Base-by-base conservation (phyloP, 306 rosid genomes). In the Oxytropis ochrocephala region DNA sequence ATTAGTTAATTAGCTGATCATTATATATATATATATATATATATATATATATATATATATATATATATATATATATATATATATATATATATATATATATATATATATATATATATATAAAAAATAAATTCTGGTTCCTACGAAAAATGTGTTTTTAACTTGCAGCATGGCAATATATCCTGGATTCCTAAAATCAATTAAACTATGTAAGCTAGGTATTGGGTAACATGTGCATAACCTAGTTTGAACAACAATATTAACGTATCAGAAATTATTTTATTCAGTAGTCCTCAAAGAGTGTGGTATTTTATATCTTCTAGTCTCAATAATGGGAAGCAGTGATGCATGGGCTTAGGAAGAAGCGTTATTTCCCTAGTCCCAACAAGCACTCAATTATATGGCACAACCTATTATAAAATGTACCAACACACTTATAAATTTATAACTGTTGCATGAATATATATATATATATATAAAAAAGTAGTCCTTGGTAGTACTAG, bases 261-360 rank as follows among this genome's bases (percentile, higher is more conserved):
- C 24, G 21, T 33, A 53, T 49, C 42, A 39, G 54, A 47, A 36
- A 59, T 51, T 74, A 64, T 73, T 53, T 35, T 70, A 53, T 43
- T 43, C 8, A 39, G 9, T 27, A 27, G 2, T 63, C 35, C 18
- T 60, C 63, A 55, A 11, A 43, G 35, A 43, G 13, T 41, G 39
- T 50, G 29, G 29, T 24, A 24, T 24, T 24, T 24, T 24, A 24
- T 24, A 35, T 57, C 53, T 33, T 48, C 55, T 38, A 50, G 56
- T 79, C 55, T 49, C 51, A 47, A 74, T 46, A 74, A 44, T 62
- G 48, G 69, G 73, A 46, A 55, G 67, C 69, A 61, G 17, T 2
- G 11, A 42, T 63, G 54, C 79, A 62, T 68, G 62, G 76, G 43
- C 75, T 70, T 27, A 4, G 63, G 53, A 49, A 8, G 4, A 49